Base-by-base conservation (phyloP, 495 filamentous ascomycete species). In the Lepraria neglecta region DNA sequence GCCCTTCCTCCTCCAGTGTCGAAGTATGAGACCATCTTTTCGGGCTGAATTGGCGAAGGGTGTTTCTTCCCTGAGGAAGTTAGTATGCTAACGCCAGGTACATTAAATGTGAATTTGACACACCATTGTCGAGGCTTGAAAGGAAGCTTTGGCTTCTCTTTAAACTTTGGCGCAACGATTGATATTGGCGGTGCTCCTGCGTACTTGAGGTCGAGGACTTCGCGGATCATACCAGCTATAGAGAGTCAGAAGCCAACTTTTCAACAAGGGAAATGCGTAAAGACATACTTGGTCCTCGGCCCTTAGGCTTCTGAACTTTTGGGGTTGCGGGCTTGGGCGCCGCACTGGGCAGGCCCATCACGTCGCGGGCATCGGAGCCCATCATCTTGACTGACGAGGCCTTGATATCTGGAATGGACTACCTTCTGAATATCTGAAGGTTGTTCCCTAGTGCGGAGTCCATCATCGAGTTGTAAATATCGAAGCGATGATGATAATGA, bases 331-430 rank as follows among this genome's bases (percentile, higher is more conserved):
- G 85, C 59, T 80, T 78, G 45, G 82, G 75, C 64, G 82, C 83
- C 68, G 87, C 79, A 59, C 76, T 80, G 56, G 89, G 85, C 69
- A 95, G 77, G 21, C 65, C 67, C 73, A 96, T 86, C 72, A 96
- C 89, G 74, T 96, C 91, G 74, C 88, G 90, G 60, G 94, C 84
- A 81, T 96, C 91, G 50, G 89, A 90, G 66, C 77, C 78, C 68
- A 87, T 82, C 86, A 90, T 92, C 67, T 60, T 76, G 71, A 46
- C 15, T 30, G 27, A 40, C 17, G 17, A 19, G 7, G 33, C 9
- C 21, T 55, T 24, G 24, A 31, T 10, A 9, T 43, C 12, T 19
- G 14, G 12, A n/a, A 14, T 3, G 12, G 58, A 52, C 48, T n/a
- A 44, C 1, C 19, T 50, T 4, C 2, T 15, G 1, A 2, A 1